These are phyloP conservation scores for Pestalotiopsis sp. DNA, from an alignment of 2,329 filamentous ascomycete species.

Conservation along the genomic window DNA sequence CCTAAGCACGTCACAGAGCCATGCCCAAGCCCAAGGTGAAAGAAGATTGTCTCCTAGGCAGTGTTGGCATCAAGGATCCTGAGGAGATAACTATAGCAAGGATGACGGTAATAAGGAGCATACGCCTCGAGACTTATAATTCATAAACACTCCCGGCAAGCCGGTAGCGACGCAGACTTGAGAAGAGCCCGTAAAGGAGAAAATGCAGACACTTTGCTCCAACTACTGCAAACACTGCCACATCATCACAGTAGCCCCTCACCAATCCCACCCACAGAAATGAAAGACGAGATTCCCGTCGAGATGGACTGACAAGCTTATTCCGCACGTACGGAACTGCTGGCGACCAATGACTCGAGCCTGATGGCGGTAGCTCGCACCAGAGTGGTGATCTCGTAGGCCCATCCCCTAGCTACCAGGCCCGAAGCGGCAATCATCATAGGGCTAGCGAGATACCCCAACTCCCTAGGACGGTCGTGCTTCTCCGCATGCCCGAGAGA, in stretches of 20 bases:
- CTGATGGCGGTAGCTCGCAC: not conserved
- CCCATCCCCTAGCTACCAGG: not conserved
- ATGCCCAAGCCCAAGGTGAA: not conserved
- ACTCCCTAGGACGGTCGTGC: not conserved
- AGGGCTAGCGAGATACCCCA: not conserved
- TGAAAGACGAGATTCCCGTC: not conserved
- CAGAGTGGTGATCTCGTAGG: not conserved
- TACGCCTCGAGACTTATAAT: too few species aligned
- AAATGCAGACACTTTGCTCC: not conserved
- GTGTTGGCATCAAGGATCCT: too few species aligned
- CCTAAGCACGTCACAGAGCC: not conserved
- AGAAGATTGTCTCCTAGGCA: too few species aligned
- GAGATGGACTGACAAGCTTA: not conserved
- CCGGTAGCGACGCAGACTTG: too few species aligned
- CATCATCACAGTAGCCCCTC: not conserved
- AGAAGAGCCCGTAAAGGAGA: too few species aligned
- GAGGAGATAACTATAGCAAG: too few species aligned
- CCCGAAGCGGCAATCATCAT: not conserved
- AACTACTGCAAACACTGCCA: not conserved
- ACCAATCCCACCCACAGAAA: not conserved
- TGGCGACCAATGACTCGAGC: not conserved
- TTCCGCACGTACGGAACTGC: constrained; percentile 2
- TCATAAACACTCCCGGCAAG: too few species aligned
- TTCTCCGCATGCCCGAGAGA: constrained; percentile 6
- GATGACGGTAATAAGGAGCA: too few species aligned